phyloP scores from a whole-genome alignment of 2,329 filamentous ascomycete species.

The Epichloe bromicola region DNA sequence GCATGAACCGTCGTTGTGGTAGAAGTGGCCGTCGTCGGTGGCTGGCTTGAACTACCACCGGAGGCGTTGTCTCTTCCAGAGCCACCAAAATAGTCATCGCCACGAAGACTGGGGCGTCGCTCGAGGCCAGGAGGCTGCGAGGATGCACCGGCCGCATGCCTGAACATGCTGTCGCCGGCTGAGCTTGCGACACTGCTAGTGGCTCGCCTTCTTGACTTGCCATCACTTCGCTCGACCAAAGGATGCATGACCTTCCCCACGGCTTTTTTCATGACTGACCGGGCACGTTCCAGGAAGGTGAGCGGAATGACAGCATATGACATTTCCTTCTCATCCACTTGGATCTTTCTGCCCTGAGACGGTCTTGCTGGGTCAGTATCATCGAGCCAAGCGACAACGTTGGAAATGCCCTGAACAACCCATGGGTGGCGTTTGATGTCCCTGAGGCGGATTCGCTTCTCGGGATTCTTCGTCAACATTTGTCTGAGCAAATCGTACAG shows the following conservation, averaged over 20 bases:
- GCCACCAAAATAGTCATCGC: constrained; percentile 41
- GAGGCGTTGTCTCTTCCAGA: constrained; percentile 21
- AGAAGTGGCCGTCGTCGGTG: constrained; percentile 11
- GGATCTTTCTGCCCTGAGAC: constrained; percentile 71
- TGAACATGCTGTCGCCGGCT: constrained; percentile 38
- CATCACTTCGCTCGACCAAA: constrained; percentile 43
- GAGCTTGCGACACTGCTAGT: constrained; percentile 54
- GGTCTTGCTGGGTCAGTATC: constrained; percentile 77
- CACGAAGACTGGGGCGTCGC: constrained; percentile 39
- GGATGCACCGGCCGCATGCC: constrained; percentile 31
- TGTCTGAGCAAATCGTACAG: constrained; percentile 65
- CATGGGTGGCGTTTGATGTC: constrained; percentile 93
- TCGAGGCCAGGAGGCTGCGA: constrained; percentile 40
- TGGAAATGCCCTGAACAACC: constrained; percentile 67
- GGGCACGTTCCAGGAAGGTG: constrained; percentile 72
- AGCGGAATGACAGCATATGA: constrained; percentile 82
- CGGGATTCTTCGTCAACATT: constrained; percentile 80
- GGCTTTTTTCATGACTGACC: constrained; percentile 61
- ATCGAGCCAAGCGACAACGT: constrained; percentile 75
- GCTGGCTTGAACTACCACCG: constrained; percentile 15
- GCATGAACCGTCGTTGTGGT: constrained; percentile 12
- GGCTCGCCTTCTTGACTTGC: constrained; percentile 39
- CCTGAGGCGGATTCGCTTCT: constrained; percentile 73
- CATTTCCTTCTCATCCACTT: constrained; percentile 84
- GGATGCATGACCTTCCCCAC: constrained; percentile 51